phyloP scores from a whole-genome alignment of 768 basidiomycete genomes.

The Amanita thiersii region DNA sequence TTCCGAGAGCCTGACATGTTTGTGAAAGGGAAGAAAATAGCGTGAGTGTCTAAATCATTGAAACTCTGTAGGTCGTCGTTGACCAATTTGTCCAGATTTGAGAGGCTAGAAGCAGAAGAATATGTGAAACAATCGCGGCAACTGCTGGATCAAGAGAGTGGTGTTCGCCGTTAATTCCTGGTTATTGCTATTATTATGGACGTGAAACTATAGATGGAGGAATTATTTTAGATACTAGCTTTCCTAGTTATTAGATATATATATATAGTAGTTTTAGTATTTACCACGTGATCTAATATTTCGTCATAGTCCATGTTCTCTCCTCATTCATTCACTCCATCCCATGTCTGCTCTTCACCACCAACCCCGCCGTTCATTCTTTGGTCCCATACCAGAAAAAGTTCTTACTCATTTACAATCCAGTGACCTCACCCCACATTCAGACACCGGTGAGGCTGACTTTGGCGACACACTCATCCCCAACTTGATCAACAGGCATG shows the following conservation, averaged over 20 bases:
- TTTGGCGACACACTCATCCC: constrained; percentile 31
- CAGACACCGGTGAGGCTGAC: constrained; percentile 12
- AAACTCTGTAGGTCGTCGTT: neutral
- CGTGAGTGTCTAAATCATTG: constrained; percentile 35
- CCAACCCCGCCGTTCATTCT: constrained; percentile 1
- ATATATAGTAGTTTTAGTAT: too few relatives aligned
- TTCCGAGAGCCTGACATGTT: constrained; percentile 84
- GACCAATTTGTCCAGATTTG: constrained; percentile 38
- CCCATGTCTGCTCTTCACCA: constrained; percentile 2
- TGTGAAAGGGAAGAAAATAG: constrained; percentile 67
- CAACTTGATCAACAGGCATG: constrained; percentile 50
- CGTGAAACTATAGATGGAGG: neutral
- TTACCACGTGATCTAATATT: too few relatives aligned
- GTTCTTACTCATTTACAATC: neutral
- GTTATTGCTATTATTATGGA: neutral
- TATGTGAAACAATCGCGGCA: constrained; percentile 58
- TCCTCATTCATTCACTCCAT: too few relatives aligned
- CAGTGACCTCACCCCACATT: neutral
- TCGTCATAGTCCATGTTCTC: too few relatives aligned
- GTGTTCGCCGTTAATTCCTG: neutral
- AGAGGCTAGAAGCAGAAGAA: constrained; percentile 56
- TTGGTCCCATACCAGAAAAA: constrained; percentile 8
- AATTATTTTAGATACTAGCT: too few relatives aligned
- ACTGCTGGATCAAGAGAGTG: constrained; percentile 31
- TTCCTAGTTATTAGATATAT: too few relatives aligned